Conservation (phyloP, 2,329 filamentous ascomycete genomes). For the Kalmusia sp. region DNA sequence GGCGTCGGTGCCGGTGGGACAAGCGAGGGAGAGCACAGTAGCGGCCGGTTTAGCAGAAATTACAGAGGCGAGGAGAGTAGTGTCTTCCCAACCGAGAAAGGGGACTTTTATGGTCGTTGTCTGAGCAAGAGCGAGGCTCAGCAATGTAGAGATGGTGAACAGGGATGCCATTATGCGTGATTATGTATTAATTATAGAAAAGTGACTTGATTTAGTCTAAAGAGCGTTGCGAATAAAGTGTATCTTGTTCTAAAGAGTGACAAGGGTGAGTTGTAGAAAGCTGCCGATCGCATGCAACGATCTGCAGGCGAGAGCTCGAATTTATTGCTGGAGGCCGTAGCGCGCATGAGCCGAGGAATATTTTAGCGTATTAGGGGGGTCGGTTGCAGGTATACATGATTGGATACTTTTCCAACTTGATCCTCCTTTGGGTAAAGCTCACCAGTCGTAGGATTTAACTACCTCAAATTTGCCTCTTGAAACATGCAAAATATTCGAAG, state of each 20-base stretch:
- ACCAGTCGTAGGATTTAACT: no score
- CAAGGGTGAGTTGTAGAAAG: neutral
- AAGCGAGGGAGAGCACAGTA: slow-evolving; percentile 21
- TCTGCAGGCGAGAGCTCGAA: neutral
- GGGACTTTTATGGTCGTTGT: slow-evolving; percentile 21
- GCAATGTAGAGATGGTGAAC: neutral
- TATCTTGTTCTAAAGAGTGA: neutral
- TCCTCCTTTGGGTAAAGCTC: neutral
- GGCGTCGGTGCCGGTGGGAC: neutral
- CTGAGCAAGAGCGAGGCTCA: slow-evolving; percentile 19
- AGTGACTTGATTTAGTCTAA: neutral
- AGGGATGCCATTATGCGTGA: slow-evolving; percentile 5
- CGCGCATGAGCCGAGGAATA: neutral
- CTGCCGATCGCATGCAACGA: neutral
- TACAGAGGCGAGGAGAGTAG: slow-evolving; percentile 18
- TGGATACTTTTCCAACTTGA: no score
- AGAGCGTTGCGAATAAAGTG: neutral
- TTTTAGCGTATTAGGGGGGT: neutral
- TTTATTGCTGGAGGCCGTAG: neutral
- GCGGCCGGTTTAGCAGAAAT: slow-evolving; percentile 18
- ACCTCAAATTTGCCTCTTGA: no score
- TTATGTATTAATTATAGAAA: neutral
- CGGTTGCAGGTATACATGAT: no score
- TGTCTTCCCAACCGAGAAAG: slow-evolving; percentile 11
- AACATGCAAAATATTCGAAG: no score